Conservation (phyloP, 805 yeast species). For the Ascoidea asiatica region DNA sequence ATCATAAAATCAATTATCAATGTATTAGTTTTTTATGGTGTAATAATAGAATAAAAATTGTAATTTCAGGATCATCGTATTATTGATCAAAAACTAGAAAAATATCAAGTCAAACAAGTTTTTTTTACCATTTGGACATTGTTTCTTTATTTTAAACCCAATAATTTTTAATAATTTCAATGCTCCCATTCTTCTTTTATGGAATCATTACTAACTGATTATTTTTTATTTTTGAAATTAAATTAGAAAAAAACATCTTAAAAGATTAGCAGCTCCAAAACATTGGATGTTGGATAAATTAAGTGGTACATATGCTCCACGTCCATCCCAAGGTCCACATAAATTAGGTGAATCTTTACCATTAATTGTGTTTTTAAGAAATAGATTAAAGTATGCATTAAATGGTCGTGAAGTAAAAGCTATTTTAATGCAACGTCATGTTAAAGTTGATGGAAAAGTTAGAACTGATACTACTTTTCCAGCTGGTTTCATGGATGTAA, state of each 20-base stretch:
- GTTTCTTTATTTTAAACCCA: background rate
- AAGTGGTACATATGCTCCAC: conserved; percentile 99
- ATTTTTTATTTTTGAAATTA: too few species aligned
- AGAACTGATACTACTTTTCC: conserved; percentile 99
- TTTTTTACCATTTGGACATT: too few species aligned
- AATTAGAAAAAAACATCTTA: conserved; percentile 90
- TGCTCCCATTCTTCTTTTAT: too few species aligned
- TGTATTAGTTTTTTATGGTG: too few species aligned
- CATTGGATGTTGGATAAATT: conserved; percentile 99
- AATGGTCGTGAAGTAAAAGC: conserved; percentile 99
- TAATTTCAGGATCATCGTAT: too few species aligned
- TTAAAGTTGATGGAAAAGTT: conserved; percentile 97
- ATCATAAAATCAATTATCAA: too few species aligned
- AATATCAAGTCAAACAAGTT: too few species aligned
- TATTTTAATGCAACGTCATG: conserved; percentile 95
- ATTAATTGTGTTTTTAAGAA: conserved; percentile 91
- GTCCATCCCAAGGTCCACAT: conserved; percentile 99
- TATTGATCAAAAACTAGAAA: too few species aligned
- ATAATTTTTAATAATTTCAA: background rate
- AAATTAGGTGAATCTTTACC: conserved; percentile 97
- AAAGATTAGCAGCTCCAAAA: conserved; percentile 99
- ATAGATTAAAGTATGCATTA: conserved; percentile 97
- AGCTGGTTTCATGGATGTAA: conserved; percentile 99
- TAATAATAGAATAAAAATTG: too few species aligned
- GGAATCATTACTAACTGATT: conserved; percentile 3